Base-by-base conservation (phyloP, 2,329 filamentous ascomycete genomes). In the Neofusicoccum ribis region DNA sequence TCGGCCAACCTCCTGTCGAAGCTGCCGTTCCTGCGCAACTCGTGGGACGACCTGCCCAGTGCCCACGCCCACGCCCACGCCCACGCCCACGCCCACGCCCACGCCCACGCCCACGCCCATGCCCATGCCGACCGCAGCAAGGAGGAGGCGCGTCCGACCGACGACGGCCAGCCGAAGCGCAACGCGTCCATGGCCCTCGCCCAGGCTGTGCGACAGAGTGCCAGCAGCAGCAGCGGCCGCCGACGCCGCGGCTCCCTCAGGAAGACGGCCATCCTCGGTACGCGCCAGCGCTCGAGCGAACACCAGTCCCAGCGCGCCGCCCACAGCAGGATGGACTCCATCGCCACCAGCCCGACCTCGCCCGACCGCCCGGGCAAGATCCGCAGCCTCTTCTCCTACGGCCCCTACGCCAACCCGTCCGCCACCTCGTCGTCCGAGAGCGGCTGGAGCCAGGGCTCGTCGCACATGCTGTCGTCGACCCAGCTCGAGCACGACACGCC, bases 181-280 rank as follows among this genome's bases (percentile, higher is more conserved):
- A 70, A 77, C 60, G 47, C 11, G 20, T 54, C 61, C 39, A 54
- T 54, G 37, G 49, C 50, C 59, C 59, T 85, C 78, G 78, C 78
- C 34, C 79, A 76, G 43, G 81, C 80, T 31, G 74, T 84, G 59
- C 83, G 71, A 64, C 81, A 84, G 66, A 84, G 49, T 6, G 74
- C 64, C 82, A 83, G 74, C 87, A 87, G 52, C 44, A 52, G 23
- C 44, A 44, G n/a, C 36, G 72, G 71, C 37, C 83, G 92, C 64
- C 88, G 89, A 71, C 87, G 93, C 66, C 91, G 91, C 74, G 93
- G 92, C 3, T 97, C 93, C 11, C 82, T 97, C 75, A 86, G 93
- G 66, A 97, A 97, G 78, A 92, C 91, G 11, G 93, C 92, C 31
- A 82, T 97, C 56, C 83, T 97, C 17, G 91, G 92, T 15, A 90